Evolutionary conservation across 164 flowering plant species (phyloP).

Genomic region (Magnolia kwangsiensis): DNA sequence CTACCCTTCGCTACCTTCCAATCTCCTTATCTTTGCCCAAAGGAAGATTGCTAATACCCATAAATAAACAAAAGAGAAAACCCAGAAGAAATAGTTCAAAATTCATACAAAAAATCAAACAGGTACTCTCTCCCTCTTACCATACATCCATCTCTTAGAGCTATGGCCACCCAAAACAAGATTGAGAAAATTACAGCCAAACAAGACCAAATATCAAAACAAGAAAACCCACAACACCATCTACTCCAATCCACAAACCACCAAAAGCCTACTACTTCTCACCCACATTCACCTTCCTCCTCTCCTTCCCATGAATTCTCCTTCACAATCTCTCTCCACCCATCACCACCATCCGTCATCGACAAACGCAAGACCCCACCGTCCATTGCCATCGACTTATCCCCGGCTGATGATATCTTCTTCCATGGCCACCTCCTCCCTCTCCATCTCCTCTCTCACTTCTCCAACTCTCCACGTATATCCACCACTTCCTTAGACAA

Average conservation of each 20-base stretch:
- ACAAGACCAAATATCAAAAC: not conserved
- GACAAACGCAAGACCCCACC: slow-evolving; percentile 19
- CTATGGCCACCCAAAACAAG: slow-evolving; percentile 30
- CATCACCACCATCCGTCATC: slow-evolving; percentile 18
- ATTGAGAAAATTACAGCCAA: slow-evolving; percentile 15
- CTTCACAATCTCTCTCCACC: slow-evolving; percentile 70
- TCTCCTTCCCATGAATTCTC: slow-evolving; percentile 96
- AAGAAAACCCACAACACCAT: not conserved
- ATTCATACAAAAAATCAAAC: slow-evolving; percentile 3
- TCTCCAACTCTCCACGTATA: slow-evolving; percentile 64
- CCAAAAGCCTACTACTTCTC: slow-evolving; percentile 6
- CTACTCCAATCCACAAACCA: slow-evolving; percentile 14
- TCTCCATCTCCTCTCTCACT: slow-evolving; percentile 72
- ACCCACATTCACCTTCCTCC: slow-evolving; percentile 53
- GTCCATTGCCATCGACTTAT: slow-evolving; percentile 54
- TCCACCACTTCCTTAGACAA: slow-evolving; percentile 65
- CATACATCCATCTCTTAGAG: slow-evolving; percentile 2
- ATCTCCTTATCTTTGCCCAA: slow-evolving; percentile 28
- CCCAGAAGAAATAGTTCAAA: not conserved
- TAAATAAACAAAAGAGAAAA: slow-evolving; percentile 7
- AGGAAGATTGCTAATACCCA: not conserved
- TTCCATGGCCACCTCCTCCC: slow-evolving; percentile 94
- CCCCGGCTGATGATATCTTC: slow-evolving; percentile 94
- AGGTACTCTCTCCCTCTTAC: not conserved
- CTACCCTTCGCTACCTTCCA: slow-evolving; percentile 16